Percentiles rank a stretch among this genome's conserved stretches.
Evolutionary conservation across 164 flowering plant genomes (phyloP).

Genomic region (Chimonanthus salicifolius): DNA sequence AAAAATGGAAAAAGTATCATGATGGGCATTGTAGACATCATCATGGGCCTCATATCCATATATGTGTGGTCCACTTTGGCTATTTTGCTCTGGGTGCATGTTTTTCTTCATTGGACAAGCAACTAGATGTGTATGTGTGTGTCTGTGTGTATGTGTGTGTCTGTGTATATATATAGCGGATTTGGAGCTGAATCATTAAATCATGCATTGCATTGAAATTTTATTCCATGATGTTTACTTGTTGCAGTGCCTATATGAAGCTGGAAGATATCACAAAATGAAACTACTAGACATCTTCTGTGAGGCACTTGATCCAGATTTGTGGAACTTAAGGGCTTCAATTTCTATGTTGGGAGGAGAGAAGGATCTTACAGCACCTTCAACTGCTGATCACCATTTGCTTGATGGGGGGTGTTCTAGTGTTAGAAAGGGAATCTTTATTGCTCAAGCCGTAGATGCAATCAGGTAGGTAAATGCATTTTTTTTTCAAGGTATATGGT

Average conservation of each 20-base stretch:
- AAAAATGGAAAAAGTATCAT: too few relatives aligned
- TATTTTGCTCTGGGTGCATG: too few relatives aligned
- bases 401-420: slow-evolving; percentile 16
- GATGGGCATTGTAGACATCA: too few relatives aligned
- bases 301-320: slow-evolving; percentile 70
- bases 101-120: too few relatives aligned
- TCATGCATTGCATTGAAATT: background rate
- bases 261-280: slow-evolving; percentile 45
- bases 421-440: slow-evolving; percentile 26
- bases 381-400: slow-evolving; percentile 14
- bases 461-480: slow-evolving; percentile 42
- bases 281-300: slow-evolving; percentile 60
- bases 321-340: slow-evolving; percentile 21
- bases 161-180: too few relatives aligned
- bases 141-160: too few relatives aligned
- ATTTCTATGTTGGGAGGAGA: slow-evolving; percentile 12
- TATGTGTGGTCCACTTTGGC: too few relatives aligned
- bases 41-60: too few relatives aligned
- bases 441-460: slow-evolving; percentile 38
- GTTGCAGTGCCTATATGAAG: slow-evolving; percentile 75
- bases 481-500: too few relatives aligned
- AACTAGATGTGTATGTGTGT: too few relatives aligned
- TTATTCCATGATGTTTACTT: slow-evolving; percentile 3
- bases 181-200: background rate
- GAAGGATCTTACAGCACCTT: slow-evolving; percentile 12